phyloP scores from a whole-genome alignment of 352 stramenopile genomes.

The Globisporangium barbulae region DNA sequence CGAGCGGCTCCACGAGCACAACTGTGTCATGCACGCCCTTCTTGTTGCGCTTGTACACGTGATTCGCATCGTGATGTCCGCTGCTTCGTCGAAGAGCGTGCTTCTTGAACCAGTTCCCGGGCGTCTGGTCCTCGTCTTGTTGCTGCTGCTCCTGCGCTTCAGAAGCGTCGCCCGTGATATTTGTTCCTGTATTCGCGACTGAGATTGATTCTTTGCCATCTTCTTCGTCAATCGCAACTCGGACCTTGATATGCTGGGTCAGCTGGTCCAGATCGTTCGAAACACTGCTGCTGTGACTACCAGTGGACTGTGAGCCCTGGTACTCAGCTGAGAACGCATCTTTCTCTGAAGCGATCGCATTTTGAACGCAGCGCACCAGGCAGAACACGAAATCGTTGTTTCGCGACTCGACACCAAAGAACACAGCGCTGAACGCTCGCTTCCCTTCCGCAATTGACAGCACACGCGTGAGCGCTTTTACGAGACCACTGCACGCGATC shows the following conservation, averaged over 20 bases:
- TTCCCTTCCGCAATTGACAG: conserved; percentile 28
- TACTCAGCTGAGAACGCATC: conserved; percentile 43
- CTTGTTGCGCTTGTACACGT: conserved; percentile 33
- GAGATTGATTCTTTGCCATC: conserved; percentile 3
- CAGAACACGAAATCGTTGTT: conserved; percentile 18
- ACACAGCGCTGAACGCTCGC: conserved; percentile 33
- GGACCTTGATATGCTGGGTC: conserved; percentile 71
- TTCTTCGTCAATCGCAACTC: conserved; percentile 55
- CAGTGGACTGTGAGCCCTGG: neutral
- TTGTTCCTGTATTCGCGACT: conserved; percentile 17
- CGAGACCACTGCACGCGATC: conserved; percentile 53
- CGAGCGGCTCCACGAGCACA: conserved; percentile 72
- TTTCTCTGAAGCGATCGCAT: conserved; percentile 63
- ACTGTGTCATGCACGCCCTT: conserved; percentile 57
- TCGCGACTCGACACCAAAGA: conserved; percentile 16
- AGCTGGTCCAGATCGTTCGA: conserved; percentile 57
- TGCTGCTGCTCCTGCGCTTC: conserved; percentile 1
- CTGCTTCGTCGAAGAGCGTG: conserved; percentile 19
- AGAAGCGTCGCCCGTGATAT: conserved; percentile 42
- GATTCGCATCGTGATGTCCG: neutral
- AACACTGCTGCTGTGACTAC: conserved; percentile 21
- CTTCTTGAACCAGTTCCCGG: conserved; percentile 28
- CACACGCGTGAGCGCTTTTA: conserved; percentile 34
- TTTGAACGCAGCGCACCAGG: conserved; percentile 46
- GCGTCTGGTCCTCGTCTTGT: conserved; percentile 11